phyloP scores from a whole-genome alignment of 2,329 filamentous ascomycete species.

The Akanthomyces lecanii region DNA sequence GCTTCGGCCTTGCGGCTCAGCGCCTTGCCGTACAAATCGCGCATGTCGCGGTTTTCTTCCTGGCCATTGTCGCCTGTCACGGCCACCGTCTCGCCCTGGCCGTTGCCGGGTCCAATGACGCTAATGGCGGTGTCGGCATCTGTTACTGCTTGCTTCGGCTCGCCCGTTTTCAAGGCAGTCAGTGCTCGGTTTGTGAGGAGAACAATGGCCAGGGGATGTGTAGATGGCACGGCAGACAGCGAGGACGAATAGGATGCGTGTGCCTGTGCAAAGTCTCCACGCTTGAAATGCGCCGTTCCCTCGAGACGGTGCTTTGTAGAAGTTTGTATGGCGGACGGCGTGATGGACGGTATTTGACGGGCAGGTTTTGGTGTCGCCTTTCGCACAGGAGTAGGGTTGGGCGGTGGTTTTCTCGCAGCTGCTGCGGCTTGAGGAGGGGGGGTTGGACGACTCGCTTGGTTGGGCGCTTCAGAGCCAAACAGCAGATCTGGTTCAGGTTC shows the following conservation, averaged over 20 bases:
- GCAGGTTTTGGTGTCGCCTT: slow-evolving; percentile 44
- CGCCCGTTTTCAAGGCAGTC: slow-evolving; percentile 85
- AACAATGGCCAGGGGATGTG: slow-evolving; percentile 82
- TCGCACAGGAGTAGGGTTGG: slow-evolving; percentile 33
- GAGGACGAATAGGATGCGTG: slow-evolving; percentile 79
- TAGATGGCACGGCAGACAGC: slow-evolving; percentile 66
- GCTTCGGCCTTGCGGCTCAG: slow-evolving; percentile 93
- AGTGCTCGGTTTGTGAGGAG: slow-evolving; percentile 87
- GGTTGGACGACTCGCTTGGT: slow-evolving; percentile 28
- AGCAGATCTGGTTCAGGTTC: slow-evolving; percentile 60
- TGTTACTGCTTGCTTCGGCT: slow-evolving; percentile 78
- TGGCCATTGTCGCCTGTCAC: slow-evolving; percentile 54
- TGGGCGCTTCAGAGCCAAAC: slow-evolving; percentile 41
- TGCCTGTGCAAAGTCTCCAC: slow-evolving; percentile 85
- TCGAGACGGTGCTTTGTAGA: slow-evolving; percentile 75
- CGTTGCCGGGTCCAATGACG: slow-evolving; percentile 74
- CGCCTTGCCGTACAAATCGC: slow-evolving; percentile 88
- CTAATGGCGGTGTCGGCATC: slow-evolving; percentile 79
- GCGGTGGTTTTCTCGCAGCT: slow-evolving; percentile 26
- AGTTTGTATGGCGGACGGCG: slow-evolving; percentile 63
- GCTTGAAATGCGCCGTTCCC: slow-evolving; percentile 87
- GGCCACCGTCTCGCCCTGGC: slow-evolving; percentile 74
- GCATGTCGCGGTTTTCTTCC: slow-evolving; percentile 75
- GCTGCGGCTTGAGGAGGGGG: slow-evolving; percentile 34
- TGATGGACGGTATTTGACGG: slow-evolving; percentile 62